Base-by-base conservation (phyloP, 2,329 filamentous ascomycete species). In the Penicillium sp. region DNA sequence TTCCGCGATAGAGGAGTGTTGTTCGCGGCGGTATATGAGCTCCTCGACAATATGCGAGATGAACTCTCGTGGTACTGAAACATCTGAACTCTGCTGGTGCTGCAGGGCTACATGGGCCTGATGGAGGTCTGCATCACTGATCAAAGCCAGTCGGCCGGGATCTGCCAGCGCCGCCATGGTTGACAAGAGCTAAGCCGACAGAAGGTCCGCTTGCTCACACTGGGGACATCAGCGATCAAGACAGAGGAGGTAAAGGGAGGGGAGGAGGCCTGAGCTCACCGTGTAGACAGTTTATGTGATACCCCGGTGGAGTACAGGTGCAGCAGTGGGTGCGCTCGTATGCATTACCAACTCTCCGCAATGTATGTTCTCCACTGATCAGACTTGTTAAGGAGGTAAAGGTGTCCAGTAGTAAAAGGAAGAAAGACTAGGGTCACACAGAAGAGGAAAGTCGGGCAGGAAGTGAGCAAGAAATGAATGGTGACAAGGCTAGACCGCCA, bases 41-140 rank as follows among this genome's bases (percentile, higher is more conserved):
- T 59, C 56, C 20, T 59, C 55, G 6, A 59, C 56, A 20, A 59
- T 59, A 6, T 52, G 51, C 2, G 55, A 51, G 27, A 59, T 56
- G 10, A 59, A 59, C 39, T 58, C 56, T 4, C 56, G 51, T 1
- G 56, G 56, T 2, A 58, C 51, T 1, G 56, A 59, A 5, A 59
- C 46, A 22, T 59, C 49, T 3, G 51, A 43, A 5, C 50, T 55
- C 22, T 58, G 51, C 11, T 58, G 55, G 16, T 59, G 55, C 38
- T 59, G 55, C 8, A 59, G 47, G 6, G 56, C 56, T 14, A 55
- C 56, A 10, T 55, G 55, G n/a, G 56, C 56, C 44, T 59, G 56
- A 29, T 49, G 47, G 8, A 59, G 48, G 40, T 59, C 56, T 28
- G 50, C 55, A 42, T 59, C 56, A 42, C 54, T 56, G 16, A 56